A percentile compares a stretch with the other conserved stretches of the same genome.
Conservation (phyloP, 2,329 filamentous ascomycete species). For the Leptographium wingfieldii region DNA sequence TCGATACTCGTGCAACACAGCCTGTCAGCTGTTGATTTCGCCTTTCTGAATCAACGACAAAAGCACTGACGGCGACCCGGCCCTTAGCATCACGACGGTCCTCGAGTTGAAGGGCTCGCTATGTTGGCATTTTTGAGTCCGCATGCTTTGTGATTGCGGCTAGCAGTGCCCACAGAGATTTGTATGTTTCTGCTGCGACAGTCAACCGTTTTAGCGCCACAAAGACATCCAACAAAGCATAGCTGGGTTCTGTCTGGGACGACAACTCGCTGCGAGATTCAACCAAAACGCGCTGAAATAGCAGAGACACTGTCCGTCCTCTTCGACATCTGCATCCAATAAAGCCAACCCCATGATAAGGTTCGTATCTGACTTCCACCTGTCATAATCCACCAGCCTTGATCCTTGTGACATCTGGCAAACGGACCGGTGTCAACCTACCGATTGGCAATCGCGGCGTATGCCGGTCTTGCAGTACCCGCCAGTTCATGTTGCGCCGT, state of each 20-base stretch:
- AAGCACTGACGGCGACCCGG: not conserved
- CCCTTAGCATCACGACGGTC: not conserved
- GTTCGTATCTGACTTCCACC: not conserved
- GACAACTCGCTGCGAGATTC: not conserved
- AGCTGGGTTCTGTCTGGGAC: not conserved
- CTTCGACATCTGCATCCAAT: not conserved
- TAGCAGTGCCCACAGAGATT: not conserved
- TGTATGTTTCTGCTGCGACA: not conserved
- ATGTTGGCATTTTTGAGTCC: not conserved
- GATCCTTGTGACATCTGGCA: not conserved
- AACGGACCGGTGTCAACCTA: not conserved
- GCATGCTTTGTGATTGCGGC: not conserved
- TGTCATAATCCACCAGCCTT: not conserved
- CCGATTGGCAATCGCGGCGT: not conserved
- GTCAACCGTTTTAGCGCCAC: not conserved
- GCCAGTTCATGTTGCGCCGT: not conserved
- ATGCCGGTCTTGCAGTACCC: not conserved
- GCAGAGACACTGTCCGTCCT: not conserved
- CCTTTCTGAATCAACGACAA: not conserved
- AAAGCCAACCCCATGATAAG: not conserved
- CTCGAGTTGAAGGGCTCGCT: not conserved
- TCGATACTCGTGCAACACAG: not conserved
- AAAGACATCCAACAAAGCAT: not conserved
- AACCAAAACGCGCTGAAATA: not conserved
- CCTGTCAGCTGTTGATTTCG: not conserved